A percentile compares a stretch with the other conserved stretches of the same genome.
Conservation (phyloP, 768 basidiomycete species). For the Auricularia cornea region DNA sequence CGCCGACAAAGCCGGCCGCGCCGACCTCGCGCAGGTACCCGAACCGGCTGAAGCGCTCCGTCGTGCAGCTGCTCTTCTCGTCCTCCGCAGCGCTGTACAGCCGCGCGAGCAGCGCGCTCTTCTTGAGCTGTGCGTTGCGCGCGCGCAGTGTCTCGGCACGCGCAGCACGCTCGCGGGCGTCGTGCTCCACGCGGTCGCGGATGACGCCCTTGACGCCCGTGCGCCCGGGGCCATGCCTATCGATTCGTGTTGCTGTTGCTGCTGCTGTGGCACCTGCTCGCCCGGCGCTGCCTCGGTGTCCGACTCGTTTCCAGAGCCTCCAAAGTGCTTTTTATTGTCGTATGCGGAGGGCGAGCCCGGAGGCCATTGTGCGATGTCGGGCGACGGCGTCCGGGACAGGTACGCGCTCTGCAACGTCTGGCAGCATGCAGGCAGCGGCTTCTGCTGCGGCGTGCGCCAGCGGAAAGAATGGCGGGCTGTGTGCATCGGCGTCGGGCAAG, state of each 20-base stretch:
- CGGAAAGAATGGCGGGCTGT: no score
- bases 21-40: slow-evolving; percentile 80
- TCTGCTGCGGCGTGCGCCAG: no score
- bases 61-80: slow-evolving; percentile 29
- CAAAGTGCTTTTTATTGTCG: not conserved
- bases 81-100: slow-evolving; percentile 39
- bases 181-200: slow-evolving; percentile 68
- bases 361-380: slow-evolving; percentile 1
- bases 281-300: not conserved
- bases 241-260: slow-evolving; percentile 36
- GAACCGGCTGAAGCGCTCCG: slow-evolving; percentile 43
- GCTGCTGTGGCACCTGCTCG: slow-evolving; percentile 6
- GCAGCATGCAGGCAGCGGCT: no score
- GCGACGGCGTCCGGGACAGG: slow-evolving; percentile 1
- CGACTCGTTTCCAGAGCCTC: not conserved
- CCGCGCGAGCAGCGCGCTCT: slow-evolving; percentile 47
- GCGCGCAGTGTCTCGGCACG: slow-evolving; percentile 44
- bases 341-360: not conserved
- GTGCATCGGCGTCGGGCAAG: no score
- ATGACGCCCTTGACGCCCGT: slow-evolving; percentile 89
- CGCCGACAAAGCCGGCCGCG: slow-evolving; percentile 57
- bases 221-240: slow-evolving; percentile 79
- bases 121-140: slow-evolving; percentile 52
- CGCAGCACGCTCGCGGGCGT: slow-evolving; percentile 34
- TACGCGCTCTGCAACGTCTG: no score